Percentiles rank a stretch among this genome's conserved stretches.
Evolutionary conservation across 768 basidiomycete genomes (phyloP).

Genomic region (Naganishia vishniacii): DNA sequence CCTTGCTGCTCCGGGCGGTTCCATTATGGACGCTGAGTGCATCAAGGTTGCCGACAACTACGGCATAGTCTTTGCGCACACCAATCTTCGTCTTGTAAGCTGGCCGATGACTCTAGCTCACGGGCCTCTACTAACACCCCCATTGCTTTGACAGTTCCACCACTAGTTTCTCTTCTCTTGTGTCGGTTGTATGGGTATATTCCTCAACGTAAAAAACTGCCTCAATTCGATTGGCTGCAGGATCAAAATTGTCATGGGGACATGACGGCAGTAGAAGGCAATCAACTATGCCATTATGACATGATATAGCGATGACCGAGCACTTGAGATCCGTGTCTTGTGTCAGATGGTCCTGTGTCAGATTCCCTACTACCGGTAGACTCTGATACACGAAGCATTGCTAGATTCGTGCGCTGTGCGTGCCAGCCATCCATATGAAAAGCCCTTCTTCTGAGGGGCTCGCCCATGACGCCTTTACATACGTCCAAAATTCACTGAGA

Average conservation of each 20-base stretch:
- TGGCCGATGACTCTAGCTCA: conserved; percentile 38
- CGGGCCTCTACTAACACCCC: background rate
- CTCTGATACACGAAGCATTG: too few species aligned
- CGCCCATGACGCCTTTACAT: conserved; percentile 24
- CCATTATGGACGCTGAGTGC: conserved; percentile 95
- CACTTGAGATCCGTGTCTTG: background rate
- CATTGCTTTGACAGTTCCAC: too few species aligned
- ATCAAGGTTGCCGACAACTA: conserved; percentile 95
- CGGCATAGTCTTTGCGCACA: conserved; percentile 84
- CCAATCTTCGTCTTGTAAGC: conserved; percentile 80
- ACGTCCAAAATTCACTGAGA: conserved; percentile 44
- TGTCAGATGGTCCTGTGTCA: background rate
- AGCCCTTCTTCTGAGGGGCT: too few species aligned
- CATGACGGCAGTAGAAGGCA: conserved; percentile 12
- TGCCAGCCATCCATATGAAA: too few species aligned
- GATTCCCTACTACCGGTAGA: too few species aligned
- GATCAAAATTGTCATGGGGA: conserved; percentile 18
- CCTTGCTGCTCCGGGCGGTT: conserved; percentile 76
- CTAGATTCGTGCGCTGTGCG: too few species aligned
- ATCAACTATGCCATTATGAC: conserved; percentile 20
- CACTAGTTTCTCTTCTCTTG: conserved; percentile 24
- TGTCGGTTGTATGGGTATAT: conserved; percentile 12
- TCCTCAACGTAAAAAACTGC: conserved; percentile 3
- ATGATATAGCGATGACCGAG: conserved; percentile 8
- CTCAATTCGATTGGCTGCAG: background rate